Base-by-base conservation (phyloP, 352 stramenopile species). In the Phytophthora cryptogea region DNA sequence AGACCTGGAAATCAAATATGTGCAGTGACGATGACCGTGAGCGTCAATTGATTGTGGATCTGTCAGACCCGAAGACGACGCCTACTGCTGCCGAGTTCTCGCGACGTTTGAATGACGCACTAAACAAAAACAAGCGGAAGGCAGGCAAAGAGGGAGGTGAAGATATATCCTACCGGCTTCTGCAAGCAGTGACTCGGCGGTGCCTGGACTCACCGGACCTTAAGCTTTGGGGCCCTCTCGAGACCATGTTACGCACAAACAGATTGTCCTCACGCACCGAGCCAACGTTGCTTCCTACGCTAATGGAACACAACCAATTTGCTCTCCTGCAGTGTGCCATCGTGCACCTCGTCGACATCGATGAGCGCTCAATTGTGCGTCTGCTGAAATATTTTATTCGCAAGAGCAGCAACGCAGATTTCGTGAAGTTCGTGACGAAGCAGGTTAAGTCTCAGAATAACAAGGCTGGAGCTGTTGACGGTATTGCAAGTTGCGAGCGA, bases 371-470 rank as follows among this genome's bases (percentile, higher is more conserved):
- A 7, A 71, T 90, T 50, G 80, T 93, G 37, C 81, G 73, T 14
- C 53, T 94, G 43, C 55, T 89, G 11, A 83, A 87, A 57, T 92
- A 87, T 56, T 90, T 92, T 64, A 76, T 94, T 60, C 73, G 75
- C 50, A 82, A 86, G 56, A 72, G 68, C 54, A 68, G 71, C 16
- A 66, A 72, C 61, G 51, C 65, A 27, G 32, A 47, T 30, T 72
- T 88, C n/a, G 54, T 63, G 1, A 13, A 59, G 44, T 88, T 77
- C 35, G 67, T 79, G 5, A 52, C 47, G 14, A 49, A 54, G 32
- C 40, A 60, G 28, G 30, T 59, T 17, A 76, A 80, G 44, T 23
- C 17, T 8, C 23, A 53, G 30, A 66, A 61, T 31, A 62, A 55
- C 20, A 50, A 66, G 5, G 23, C 49, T 20, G 28, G 8, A 1